Percentiles rank a stretch among this genome's conserved stretches.
These are phyloP conservation scores for Colletotrichum costaricense DNA, from an alignment of 2,329 filamentous ascomycete species.

Conservation along the genomic window DNA sequence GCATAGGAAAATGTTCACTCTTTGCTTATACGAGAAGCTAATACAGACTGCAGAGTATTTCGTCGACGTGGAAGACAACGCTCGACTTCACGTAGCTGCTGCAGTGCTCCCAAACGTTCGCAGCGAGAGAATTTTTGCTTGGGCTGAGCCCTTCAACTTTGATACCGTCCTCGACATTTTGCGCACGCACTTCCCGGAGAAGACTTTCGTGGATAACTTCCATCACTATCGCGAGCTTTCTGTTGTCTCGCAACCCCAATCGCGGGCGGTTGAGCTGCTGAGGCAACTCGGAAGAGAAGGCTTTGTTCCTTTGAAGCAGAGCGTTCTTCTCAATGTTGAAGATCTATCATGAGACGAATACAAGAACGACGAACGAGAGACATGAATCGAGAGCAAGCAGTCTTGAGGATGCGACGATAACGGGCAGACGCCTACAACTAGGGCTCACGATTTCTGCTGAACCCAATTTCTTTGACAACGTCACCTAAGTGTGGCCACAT, in stretches of 20 bases:
- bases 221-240: conserved; percentile 20
- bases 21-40: background rate
- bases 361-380: background rate
- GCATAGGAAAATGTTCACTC: too few relatives aligned
- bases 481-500: background rate
- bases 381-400: background rate
- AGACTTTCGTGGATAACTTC: conserved; percentile 41
- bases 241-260: background rate
- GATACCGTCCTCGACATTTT: conserved; percentile 52
- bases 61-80: conserved; percentile 60
- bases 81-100: conserved; percentile 63
- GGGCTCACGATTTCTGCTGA: background rate
- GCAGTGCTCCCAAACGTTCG: conserved; percentile 56
- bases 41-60: conserved; percentile 49
- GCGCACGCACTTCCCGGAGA: conserved; percentile 36
- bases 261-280: conserved; percentile 6
- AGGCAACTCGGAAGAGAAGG: conserved; percentile 10
- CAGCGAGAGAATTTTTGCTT: conserved; percentile 65
- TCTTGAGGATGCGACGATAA: background rate
- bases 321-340: conserved; percentile 19
- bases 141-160: conserved; percentile 58
- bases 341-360: background rate
- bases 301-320: conserved; percentile 17
- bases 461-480: background rate
- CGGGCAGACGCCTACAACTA: background rate